A percentile compares a stretch with the other conserved stretches of the same genome.
Conservation (phyloP, 169 alveolate genomes). For the Cryptosporidium muris region DNA sequence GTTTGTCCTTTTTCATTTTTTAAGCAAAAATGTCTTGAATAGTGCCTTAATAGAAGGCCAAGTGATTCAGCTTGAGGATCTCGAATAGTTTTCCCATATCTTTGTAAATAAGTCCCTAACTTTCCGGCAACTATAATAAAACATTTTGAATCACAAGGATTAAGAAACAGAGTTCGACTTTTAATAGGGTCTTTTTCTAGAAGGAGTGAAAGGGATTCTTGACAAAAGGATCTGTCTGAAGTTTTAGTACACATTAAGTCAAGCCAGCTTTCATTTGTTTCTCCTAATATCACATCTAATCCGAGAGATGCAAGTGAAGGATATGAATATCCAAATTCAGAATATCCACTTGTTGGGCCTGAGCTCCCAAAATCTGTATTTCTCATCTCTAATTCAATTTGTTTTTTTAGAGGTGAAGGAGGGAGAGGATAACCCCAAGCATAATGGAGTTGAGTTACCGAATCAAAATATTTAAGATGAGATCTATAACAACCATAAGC, state of each 20-base stretch:
- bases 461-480: slow-evolving; percentile 74
- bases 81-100: slow-evolving; percentile 70
- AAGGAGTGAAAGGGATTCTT: slow-evolving; percentile 75
- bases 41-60: slow-evolving; percentile 76
- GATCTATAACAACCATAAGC: slow-evolving; percentile 72
- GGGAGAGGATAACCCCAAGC: slow-evolving; percentile 75
- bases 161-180: slow-evolving; percentile 72
- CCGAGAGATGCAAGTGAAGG: neutral
- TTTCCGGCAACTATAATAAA: slow-evolving; percentile 75
- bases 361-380: neutral
- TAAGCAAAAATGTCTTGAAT: slow-evolving; percentile 76
- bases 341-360: neutral
- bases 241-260: slow-evolving; percentile 74
- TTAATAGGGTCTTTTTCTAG: slow-evolving; percentile 75
- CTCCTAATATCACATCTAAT: slow-evolving; percentile 75
- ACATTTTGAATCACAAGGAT: slow-evolving; percentile 78
- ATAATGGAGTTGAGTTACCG: slow-evolving; percentile 74
- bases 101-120: slow-evolving; percentile 75
- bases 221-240: slow-evolving; percentile 74
- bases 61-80: slow-evolving; percentile 76
- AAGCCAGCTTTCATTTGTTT: slow-evolving; percentile 73
- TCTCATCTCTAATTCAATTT: neutral
- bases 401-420: slow-evolving; percentile 15
- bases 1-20: slow-evolving; percentile 71
- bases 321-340: neutral